A percentile compares a stretch with the other conserved stretches of the same genome.
phyloP scores from a whole-genome alignment of 106 monocot species.

The Xerophyta viscosa region DNA sequence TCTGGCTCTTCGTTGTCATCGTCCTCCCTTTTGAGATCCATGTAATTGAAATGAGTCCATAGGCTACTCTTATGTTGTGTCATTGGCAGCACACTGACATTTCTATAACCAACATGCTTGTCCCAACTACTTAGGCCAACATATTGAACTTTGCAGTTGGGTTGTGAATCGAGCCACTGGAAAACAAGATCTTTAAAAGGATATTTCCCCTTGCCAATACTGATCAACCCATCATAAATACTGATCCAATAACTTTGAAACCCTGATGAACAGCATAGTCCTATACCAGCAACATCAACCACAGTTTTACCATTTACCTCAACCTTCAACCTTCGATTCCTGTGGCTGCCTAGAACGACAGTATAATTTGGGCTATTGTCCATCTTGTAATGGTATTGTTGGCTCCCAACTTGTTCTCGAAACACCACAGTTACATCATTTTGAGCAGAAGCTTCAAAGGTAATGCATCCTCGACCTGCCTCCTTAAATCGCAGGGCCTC shows the following conservation, averaged over 20 bases:
- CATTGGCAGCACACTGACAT: slow-evolving; percentile 60
- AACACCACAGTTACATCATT: slow-evolving; percentile 96
- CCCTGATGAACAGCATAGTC: slow-evolving; percentile 68
- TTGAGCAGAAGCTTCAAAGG: slow-evolving; percentile 90
- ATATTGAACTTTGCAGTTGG: slow-evolving; percentile 65
- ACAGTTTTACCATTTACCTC: slow-evolving; percentile 80
- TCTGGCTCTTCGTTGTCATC: slow-evolving; percentile 24
- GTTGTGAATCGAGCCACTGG: slow-evolving; percentile 71
- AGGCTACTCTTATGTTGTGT: slow-evolving; percentile 30
- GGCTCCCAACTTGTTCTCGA: slow-evolving; percentile 84
- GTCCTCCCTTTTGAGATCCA: slow-evolving; percentile 29
- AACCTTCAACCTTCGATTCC: slow-evolving; percentile 85
- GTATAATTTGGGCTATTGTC: slow-evolving; percentile 86
- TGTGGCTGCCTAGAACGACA: slow-evolving; percentile 80
- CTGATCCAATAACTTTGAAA: slow-evolving; percentile 93
- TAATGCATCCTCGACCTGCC: slow-evolving; percentile 87
- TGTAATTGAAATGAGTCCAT: slow-evolving; percentile 37
- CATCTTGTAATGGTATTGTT: slow-evolving; percentile 85
- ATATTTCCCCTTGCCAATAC: slow-evolving; percentile 66
- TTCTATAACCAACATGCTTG: slow-evolving; percentile 93
- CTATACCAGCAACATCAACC: slow-evolving; percentile 76
- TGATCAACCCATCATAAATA: slow-evolving; percentile 85
- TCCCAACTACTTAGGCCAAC: slow-evolving; percentile 95
- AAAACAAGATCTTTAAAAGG: slow-evolving; percentile 79
- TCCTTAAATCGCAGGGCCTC: slow-evolving; percentile 81